Percentiles rank a stretch among this genome's conserved stretches.
phyloP scores from a whole-genome alignment of 495 filamentous ascomycete species.

The Aspergillus heteromorphus region DNA sequence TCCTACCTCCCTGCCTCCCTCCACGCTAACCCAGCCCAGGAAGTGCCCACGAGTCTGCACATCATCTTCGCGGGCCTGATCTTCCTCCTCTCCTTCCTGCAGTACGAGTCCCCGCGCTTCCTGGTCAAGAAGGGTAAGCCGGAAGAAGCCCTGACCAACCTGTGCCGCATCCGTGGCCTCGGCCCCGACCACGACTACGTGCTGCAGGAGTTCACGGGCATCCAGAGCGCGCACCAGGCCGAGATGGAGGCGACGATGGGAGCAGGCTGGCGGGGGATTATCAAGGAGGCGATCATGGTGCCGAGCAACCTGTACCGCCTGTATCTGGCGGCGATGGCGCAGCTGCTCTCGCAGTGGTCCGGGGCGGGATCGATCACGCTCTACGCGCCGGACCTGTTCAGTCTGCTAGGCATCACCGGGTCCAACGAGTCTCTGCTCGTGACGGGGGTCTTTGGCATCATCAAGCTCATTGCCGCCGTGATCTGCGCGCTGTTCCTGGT shows the following conservation, averaged over 20 bases:
- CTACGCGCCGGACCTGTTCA: conserved; percentile 63
- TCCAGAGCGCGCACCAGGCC: conserved; percentile 59
- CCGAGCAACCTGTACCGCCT: conserved; percentile 60
- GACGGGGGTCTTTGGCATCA: conserved; percentile 64
- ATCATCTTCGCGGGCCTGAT: conserved; percentile 69
- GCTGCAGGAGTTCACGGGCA: conserved; percentile 57
- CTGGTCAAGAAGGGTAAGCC: conserved; percentile 51
- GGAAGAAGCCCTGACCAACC: conserved; percentile 45
- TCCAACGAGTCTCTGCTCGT: conserved; percentile 58
- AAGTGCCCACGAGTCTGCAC: conserved; percentile 63
- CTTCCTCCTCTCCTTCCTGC: conserved; percentile 57
- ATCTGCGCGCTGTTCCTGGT: conserved; percentile 67
- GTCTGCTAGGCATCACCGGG: conserved; percentile 56
- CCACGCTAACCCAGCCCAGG: conserved; percentile 37
- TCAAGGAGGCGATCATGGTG: conserved; percentile 57
- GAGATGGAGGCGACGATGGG: conserved; percentile 61
- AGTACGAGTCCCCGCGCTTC: conserved; percentile 61
- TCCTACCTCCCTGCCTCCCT: too few relatives aligned
- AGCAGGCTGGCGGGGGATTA: conserved; percentile 44
- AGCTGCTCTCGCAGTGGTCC: conserved; percentile 65
- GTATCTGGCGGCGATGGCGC: conserved; percentile 52
- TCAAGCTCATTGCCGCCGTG: conserved; percentile 61
- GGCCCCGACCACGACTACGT: conserved; percentile 40
- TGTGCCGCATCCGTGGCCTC: conserved; percentile 37
- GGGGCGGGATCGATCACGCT: conserved; percentile 63